A percentile compares a stretch with the other conserved stretches of the same genome.
Evolutionary conservation across 108 stramenopile genomes (phyloP).

Genomic region (Fragilariopsis cylindrus): DNA sequence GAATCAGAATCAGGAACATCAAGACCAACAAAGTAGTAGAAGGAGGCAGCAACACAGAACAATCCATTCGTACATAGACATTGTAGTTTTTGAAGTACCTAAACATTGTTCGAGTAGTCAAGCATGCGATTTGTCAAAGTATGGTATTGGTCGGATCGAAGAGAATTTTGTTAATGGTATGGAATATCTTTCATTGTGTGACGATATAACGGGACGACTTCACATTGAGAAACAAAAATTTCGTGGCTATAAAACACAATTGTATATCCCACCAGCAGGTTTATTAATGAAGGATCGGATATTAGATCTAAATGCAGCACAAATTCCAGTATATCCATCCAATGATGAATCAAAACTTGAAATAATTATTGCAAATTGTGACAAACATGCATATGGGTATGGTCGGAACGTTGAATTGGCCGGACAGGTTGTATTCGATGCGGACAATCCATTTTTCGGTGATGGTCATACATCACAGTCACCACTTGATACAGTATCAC

Average conservation of each 20-base stretch:
- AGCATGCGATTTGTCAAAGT: not conserved
- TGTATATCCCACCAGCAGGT: not conserved
- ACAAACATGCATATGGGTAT: not conserved
- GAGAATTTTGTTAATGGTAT: not conserved
- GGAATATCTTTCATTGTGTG: not conserved
- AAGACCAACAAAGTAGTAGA: not conserved
- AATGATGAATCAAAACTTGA: not conserved
- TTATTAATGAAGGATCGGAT: conserved; percentile 1
- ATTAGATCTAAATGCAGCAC: not conserved
- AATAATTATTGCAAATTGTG: not conserved
- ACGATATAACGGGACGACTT: conserved; percentile 3
- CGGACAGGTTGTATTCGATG: conserved; percentile 5
- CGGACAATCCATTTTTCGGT: not conserved
- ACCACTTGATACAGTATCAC: not conserved
- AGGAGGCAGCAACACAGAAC: not conserved
- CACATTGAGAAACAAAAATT: not conserved
- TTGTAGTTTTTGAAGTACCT: conserved; percentile 1
- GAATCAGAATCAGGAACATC: not conserved
- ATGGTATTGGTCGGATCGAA: conserved; percentile 1
- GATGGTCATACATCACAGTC: too few relatives aligned
- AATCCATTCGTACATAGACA: not conserved
- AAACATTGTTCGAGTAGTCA: not conserved
- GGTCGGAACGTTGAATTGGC: conserved; percentile 4
- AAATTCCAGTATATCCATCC: conserved; percentile 2
- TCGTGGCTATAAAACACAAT: not conserved